These are phyloP conservation scores for Circinella minor DNA, from an alignment of 371 early-diverging fungal genomes.

Conservation along the genomic window DNA sequence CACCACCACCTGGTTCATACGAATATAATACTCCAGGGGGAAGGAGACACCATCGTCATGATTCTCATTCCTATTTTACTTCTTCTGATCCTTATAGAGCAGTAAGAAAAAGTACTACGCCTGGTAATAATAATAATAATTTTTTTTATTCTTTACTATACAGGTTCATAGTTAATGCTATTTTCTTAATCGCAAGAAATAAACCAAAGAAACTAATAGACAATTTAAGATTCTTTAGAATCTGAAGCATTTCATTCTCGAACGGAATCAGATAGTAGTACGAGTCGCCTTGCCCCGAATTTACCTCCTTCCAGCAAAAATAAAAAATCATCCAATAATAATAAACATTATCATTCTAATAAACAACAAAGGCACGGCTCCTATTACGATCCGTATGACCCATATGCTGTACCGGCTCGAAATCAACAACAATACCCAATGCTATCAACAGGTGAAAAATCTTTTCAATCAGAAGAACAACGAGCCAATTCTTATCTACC, in stretches of 20 bases:
- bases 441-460: slow-evolving; percentile 9
- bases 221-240: slow-evolving; percentile 11
- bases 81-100: slow-evolving; percentile 41
- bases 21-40: slow-evolving; percentile 4
- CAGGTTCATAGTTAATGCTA: not conserved
- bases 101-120: slow-evolving; percentile 33
- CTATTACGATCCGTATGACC: slow-evolving; percentile 27
- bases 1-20: not conserved
- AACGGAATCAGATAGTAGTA: slow-evolving; percentile 48
- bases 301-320: not conserved
- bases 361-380: not conserved
- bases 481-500: slow-evolving; percentile 51
- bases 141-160: too few species aligned
- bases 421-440: slow-evolving; percentile 12
- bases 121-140: slow-evolving; percentile 29
- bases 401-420: slow-evolving; percentile 39
- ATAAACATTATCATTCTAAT: slow-evolving; percentile 20
- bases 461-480: slow-evolving; percentile 7
- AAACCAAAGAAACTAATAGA: not conserved
- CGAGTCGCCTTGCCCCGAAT: slow-evolving; percentile 28
- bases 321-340: slow-evolving; percentile 13
- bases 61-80: slow-evolving; percentile 11
- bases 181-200: not conserved
- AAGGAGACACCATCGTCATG: slow-evolving; percentile 8
- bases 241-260: slow-evolving; percentile 37